Conservation (phyloP, 176 grass and related monocot species). For the Aegilops umbellulata region DNA sequence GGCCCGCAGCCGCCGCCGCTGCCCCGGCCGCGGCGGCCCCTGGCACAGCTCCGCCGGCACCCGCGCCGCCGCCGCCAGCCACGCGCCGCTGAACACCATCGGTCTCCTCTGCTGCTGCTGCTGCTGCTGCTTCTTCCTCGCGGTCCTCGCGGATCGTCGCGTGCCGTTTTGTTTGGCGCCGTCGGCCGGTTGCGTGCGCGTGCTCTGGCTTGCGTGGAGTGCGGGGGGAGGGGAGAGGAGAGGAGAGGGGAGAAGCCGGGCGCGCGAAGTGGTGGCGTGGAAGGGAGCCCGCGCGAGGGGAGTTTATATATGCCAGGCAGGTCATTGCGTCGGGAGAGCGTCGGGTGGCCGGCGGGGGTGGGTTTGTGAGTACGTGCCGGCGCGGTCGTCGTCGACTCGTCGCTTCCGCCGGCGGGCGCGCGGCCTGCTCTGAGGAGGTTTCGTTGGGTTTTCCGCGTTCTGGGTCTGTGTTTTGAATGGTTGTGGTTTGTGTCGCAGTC, state of each 20-base stretch:
- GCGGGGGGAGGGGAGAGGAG: too few relatives aligned
- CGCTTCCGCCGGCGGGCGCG: background rate
- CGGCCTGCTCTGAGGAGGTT: background rate
- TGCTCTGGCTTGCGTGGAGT: background rate
- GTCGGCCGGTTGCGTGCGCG: background rate
- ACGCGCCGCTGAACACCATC: conserved; percentile 50
- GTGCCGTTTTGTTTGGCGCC: background rate
- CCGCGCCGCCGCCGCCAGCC: conserved; percentile 31
- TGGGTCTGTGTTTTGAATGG: background rate
- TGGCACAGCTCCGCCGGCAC: conserved; percentile 51
- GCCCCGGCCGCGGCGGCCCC: conserved; percentile 4
- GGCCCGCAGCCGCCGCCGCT: conserved; percentile 31
- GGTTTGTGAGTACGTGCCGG: too few relatives aligned
- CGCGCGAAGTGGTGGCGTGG: background rate
- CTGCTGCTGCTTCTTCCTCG: too few relatives aligned
- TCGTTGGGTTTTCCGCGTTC: background rate
- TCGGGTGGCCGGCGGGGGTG: too few relatives aligned
- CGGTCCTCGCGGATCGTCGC: background rate
- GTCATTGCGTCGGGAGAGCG: too few relatives aligned
- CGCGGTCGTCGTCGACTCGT: background rate
- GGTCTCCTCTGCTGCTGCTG: rapidly evolving
- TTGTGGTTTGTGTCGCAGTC: background rate
- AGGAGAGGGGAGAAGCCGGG: too few relatives aligned
- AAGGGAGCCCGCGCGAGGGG: background rate
- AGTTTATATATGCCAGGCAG: background rate